Conservation (phyloP, 2,329 filamentous ascomycete genomes). For the Arachnomyces sp. region DNA sequence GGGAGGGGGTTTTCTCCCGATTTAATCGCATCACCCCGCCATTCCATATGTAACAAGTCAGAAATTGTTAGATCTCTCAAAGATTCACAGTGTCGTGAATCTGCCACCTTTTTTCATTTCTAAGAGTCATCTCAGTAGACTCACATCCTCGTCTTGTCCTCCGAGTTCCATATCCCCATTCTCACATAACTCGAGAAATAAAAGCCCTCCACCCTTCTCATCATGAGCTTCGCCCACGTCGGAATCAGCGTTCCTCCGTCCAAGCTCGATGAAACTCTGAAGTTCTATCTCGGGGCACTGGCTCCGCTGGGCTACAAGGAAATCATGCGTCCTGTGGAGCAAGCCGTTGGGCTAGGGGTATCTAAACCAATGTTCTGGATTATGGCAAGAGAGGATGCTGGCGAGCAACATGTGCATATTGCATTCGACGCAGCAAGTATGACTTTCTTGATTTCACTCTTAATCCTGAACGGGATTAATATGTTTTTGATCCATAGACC, state of each 20-base stretch:
- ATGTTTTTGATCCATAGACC: constrained; percentile 23
- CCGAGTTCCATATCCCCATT: too few relatives aligned
- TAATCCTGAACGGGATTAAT: constrained; percentile 1
- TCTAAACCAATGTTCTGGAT: constrained; percentile 27
- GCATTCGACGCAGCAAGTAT: constrained; percentile 20
- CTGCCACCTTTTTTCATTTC: too few relatives aligned
- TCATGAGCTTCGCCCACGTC: constrained; percentile 35
- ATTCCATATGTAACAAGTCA: too few relatives aligned
- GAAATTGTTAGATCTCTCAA: too few relatives aligned
- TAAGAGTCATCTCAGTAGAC: too few relatives aligned
- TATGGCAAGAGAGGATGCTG: constrained; percentile 2
- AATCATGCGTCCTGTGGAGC: constrained; percentile 18
- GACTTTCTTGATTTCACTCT: background rate
- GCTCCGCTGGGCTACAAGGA: constrained; percentile 24
- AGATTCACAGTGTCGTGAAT: too few relatives aligned
- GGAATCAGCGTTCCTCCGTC: constrained; percentile 18
- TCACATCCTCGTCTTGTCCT: too few relatives aligned
- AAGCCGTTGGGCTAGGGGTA: constrained; percentile 22
- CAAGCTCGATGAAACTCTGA: constrained; percentile 21
- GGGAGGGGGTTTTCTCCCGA: too few relatives aligned
- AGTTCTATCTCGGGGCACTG: constrained; percentile 23
- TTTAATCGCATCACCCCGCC: too few relatives aligned
- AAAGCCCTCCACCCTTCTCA: too few relatives aligned
- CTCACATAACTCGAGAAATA: too few relatives aligned
- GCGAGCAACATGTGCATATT: constrained; percentile 15